Percentiles rank a stretch among this genome's conserved stretches.
Evolutionary conservation across 148 eudicot genomes (phyloP).

Genomic region (Nepenthes mirabilis): DNA sequence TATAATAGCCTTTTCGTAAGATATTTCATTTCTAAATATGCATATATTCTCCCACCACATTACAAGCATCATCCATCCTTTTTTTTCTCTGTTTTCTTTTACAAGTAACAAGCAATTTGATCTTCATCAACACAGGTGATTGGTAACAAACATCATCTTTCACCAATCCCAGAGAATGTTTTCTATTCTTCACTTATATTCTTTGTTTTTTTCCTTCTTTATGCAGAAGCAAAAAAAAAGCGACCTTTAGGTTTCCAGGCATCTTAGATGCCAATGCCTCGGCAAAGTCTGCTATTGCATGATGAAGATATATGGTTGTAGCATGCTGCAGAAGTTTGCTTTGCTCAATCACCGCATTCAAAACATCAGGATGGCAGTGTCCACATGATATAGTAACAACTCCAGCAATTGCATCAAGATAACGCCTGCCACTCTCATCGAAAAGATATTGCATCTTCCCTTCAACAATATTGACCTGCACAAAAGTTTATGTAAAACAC

Average conservation of each 20-base stretch:
- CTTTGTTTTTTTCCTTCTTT: too few relatives aligned
- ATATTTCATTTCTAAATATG: too few relatives aligned
- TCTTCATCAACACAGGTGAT: too few relatives aligned
- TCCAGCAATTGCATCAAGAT: conserved; percentile 98
- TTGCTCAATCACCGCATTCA: conserved; percentile 71
- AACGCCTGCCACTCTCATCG: conserved; percentile 85
- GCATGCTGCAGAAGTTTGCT: conserved; percentile 93
- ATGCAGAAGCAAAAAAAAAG: neutral
- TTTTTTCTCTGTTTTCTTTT: too few relatives aligned
- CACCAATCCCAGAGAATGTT: too few relatives aligned
- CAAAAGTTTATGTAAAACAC: conserved; percentile 1
- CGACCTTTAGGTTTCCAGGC: conserved; percentile 92
- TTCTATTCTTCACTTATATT: too few relatives aligned
- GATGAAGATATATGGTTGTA: conserved; percentile 88
- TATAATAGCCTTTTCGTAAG: too few relatives aligned
- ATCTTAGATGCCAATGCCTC: conserved; percentile 93
- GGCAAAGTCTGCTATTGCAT: conserved; percentile 94
- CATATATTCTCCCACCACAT: too few relatives aligned
- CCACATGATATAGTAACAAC: conserved; percentile 98
- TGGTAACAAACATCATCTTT: too few relatives aligned
- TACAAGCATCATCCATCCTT: too few relatives aligned
- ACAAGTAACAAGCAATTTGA: too few relatives aligned
- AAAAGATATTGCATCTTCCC: conserved; percentile 98
- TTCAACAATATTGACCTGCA: conserved; percentile 88
- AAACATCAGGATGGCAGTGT: conserved; percentile 91